Evolutionary conservation across 2,329 filamentous ascomycete genomes (phyloP), one percentile per base, ranked within the genome.

Genomic region (Helicocarpus griseus): DNA sequence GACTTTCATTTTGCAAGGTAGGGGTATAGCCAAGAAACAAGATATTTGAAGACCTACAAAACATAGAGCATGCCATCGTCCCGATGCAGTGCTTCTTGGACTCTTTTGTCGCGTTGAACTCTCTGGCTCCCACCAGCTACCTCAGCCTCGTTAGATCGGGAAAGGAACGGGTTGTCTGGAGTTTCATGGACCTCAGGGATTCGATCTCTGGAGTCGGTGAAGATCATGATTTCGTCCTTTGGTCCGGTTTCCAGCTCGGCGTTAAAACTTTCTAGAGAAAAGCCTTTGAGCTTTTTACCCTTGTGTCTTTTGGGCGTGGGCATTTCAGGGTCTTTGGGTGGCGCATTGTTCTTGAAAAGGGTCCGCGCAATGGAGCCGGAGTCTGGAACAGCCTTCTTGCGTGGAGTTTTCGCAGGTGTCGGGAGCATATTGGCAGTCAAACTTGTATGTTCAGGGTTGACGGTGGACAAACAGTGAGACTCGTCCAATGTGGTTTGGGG

Each of bases 161-260:
- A 71, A 46, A 74, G 59, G 58, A 83, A 83, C 0, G 79, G 79
- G 57, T 83, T 83, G 50, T 76, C 73, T 44, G 74, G 69, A 31
- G 68, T 71, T 4, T 71, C 61, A 55, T 78, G 77, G 2, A 74
- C 53, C 47, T 76, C 71, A 13, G 81, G 81, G 29, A 83, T 69
- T 43, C 78, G 76, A 60, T 83, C 80, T 57, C 80, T 77, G 24
- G 77, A 77, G 58, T 85, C 81, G n/a, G 79, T 82, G 66, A 75
- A 83, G 54, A 84, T 80, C 48, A 77, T 65, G 43, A 82, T 77
- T 50, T 71, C 65, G 4, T 66, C 63, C 38, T 70, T 66, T 21
- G 56, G 60, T 19, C 57, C 56, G 19, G 55, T 54, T 24, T 61
- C 60, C 13, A 62, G 52, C 28, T 68, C 61, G 13, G 69, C 63